Percentiles rank a stretch among this genome's conserved stretches.
Evolutionary conservation across 352 stramenopile genomes (phyloP).

Genomic region (Blastocystis sp.): DNA sequence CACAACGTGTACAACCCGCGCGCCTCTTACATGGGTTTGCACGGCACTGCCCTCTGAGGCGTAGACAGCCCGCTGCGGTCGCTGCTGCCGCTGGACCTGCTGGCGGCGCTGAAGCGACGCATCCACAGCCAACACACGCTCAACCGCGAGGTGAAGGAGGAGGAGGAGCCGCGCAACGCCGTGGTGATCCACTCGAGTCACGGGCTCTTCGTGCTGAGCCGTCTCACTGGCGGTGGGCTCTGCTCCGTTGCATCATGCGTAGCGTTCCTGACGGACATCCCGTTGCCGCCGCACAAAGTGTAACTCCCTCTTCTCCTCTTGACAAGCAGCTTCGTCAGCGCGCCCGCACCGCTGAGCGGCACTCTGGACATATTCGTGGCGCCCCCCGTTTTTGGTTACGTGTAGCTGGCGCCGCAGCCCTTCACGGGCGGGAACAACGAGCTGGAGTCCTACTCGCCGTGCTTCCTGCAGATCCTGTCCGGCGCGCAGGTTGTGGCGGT

Average conservation of each 20-base stretch:
- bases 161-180: background rate
- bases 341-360: background rate
- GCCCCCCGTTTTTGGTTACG: background rate
- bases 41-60: background rate
- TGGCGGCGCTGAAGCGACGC: background rate
- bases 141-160: background rate
- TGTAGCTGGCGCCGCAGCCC: constrained; percentile 13
- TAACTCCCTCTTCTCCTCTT: background rate
- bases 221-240: background rate
- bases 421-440: constrained; percentile 32
- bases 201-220: background rate
- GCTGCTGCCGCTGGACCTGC: constrained; percentile 3
- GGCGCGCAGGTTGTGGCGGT: background rate
- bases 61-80: constrained; percentile 37
- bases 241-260: background rate
- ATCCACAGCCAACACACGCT: background rate
- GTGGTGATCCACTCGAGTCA: background rate
- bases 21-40: background rate
- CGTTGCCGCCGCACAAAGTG: background rate
- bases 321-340: no score
- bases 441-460: constrained; percentile 10
- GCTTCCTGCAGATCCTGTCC: constrained; percentile 16
- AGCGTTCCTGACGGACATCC: constrained; percentile 2
- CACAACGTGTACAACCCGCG: constrained; percentile 6
- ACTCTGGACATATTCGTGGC: constrained; percentile 1